Base-by-base conservation (phyloP, 345 rosid species). In the Arabis alpina region DNA sequence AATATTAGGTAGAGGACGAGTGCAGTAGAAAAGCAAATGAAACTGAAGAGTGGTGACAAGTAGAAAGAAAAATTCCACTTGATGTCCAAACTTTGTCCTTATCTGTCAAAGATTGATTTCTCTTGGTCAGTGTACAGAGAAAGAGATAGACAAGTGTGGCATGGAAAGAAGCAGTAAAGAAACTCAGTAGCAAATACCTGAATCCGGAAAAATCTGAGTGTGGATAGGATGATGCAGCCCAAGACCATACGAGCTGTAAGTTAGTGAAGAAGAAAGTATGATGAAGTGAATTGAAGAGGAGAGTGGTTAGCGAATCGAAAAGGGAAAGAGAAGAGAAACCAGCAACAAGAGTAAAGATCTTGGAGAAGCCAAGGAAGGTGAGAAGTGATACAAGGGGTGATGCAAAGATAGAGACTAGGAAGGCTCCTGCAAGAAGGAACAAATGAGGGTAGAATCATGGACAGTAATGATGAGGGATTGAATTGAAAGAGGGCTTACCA, bases 11-110 rank as follows among this genome's bases (percentile, higher is more conserved):
- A 91, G 97, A 69, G 92, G 80, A 70, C 96, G 97, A 55, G 95
- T 84, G 84, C 88, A 91, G 80, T 91, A 94, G 84, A 91, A 94
- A 69, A 94, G 84, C 75, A 91, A 70, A 82, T 94, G 99, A 83
- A 94, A 91, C 83, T 94, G 99, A 64, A 89, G 61, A 9, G 77
- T 87, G 70, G 90, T 87, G 74, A 94, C 78, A 73, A 89, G 69
- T 34, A 88, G 89, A 83, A 91, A 91, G 88, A 94, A 91, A 68
- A 89, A 89, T 77, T 89, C 99, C 75, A 89, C 98, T 86, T 88
- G 98, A 76, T 12, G 81, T 32, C 99, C 99, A 80, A 94, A 94
- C 75, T 84, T 86, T 43, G 71, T 50, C 73, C 86, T 84, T 70
- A 93, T 82, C 96, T 93, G 91, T 64, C 6, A 58, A 76, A 71